These are phyloP conservation scores for Penicillium sp. DNA, from an alignment of 2,329 filamentous ascomycete genomes.

Conservation along the genomic window DNA sequence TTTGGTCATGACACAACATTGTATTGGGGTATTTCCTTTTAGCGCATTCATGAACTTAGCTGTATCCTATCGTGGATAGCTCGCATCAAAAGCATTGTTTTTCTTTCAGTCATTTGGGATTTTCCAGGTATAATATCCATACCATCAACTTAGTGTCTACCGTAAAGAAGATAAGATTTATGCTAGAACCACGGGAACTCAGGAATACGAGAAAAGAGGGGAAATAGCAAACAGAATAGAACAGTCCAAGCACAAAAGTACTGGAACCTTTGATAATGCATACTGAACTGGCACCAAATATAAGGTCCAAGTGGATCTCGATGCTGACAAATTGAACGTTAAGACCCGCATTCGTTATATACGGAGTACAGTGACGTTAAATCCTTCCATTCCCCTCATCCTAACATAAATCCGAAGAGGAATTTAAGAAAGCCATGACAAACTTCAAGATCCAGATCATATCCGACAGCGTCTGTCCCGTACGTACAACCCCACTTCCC, in stretches of 20 bases:
- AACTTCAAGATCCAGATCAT: slow-evolving; percentile 75
- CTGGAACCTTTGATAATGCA: neutral
- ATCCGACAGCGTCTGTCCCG: slow-evolving; percentile 78
- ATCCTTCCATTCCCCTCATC: neutral
- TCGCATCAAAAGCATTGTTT: neutral
- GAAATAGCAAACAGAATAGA: neutral
- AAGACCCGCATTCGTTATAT: slow-evolving; percentile 3
- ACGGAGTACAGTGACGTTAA: neutral
- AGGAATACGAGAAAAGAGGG: neutral
- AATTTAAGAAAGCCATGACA: slow-evolving; percentile 55
- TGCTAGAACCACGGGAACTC: neutral
- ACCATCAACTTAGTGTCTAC: too few species aligned
- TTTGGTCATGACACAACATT: neutral
- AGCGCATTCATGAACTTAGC: neutral
- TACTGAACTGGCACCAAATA: neutral
- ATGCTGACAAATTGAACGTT: slow-evolving; percentile 17
- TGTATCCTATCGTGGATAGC: neutral
- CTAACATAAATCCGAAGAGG: slow-evolving; percentile 18
- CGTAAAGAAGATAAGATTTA: too few species aligned
- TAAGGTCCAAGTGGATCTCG: neutral
- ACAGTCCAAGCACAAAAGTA: neutral
- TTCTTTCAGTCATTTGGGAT: too few species aligned
- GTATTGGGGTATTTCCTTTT: neutral
- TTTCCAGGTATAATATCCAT: too few species aligned
- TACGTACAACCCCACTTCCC: slow-evolving; percentile 14